These are phyloP conservation scores for Hevea brasiliensis DNA, from an alignment of 345 rosid species.

Conservation along the genomic window DNA sequence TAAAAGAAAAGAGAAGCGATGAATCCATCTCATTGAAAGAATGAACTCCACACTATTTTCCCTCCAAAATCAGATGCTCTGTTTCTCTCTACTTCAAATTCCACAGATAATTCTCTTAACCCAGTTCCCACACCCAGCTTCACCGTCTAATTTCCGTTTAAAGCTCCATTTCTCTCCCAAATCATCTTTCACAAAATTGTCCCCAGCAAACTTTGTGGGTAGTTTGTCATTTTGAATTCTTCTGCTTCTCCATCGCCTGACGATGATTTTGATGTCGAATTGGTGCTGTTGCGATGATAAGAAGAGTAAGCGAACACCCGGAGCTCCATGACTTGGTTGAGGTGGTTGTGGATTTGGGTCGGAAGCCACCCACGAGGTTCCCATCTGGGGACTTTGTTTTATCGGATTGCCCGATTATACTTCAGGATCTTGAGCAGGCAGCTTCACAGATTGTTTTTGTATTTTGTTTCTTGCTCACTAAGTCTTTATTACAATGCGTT, in stretches of 20 bases:
- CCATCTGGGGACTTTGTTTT: conserved; percentile 86
- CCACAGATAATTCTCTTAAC: conserved; percentile 23
- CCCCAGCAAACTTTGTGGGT: conserved; percentile 19
- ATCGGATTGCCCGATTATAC: conserved; percentile 56
- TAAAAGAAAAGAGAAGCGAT: no score
- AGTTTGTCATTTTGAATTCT: conserved; percentile 15
- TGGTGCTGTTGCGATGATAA: conserved; percentile 73
- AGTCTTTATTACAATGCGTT: conserved; percentile 18
- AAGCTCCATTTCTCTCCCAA: conserved; percentile 19
- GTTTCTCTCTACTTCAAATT: conserved; percentile 21
- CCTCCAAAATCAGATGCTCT: conserved; percentile 39
- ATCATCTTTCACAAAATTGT: neutral
- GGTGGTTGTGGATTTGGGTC: conserved; percentile 88
- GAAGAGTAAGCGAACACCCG: conserved; percentile 53
- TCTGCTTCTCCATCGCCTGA: conserved; percentile 33
- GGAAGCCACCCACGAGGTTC: conserved; percentile 78
- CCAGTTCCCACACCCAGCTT: conserved; percentile 1
- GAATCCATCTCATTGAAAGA: no score
- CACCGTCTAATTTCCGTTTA: conserved; percentile 2
- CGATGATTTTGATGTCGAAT: conserved; percentile 51
- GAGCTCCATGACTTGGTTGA: conserved; percentile 64
- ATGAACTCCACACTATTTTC: conserved; percentile 1
- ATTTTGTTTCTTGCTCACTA: neutral
- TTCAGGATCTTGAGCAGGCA: conserved; percentile 60
- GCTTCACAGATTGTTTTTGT: conserved; percentile 61